phyloP scores from a whole-genome alignment of 371 early-diverging fungal genomes.

The Mortierella sp. region DNA sequence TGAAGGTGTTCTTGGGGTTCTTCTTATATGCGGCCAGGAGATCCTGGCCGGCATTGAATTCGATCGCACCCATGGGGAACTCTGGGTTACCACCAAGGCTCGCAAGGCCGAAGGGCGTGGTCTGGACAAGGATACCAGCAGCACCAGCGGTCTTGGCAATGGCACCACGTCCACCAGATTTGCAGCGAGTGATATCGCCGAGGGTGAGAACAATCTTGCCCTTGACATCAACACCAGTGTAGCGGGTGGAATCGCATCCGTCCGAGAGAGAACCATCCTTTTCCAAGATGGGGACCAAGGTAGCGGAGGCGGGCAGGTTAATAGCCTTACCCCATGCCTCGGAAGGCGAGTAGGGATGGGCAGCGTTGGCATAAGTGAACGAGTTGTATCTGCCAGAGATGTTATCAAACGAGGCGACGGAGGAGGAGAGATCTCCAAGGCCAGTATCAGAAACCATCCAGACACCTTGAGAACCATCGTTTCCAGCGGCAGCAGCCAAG shows the following conservation, averaged over 20 bases:
- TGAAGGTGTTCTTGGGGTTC: constrained; percentile 9
- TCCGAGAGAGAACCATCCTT: constrained; percentile 43
- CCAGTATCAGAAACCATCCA: constrained; percentile 72
- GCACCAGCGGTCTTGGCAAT: constrained; percentile 75
- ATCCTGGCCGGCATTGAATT: constrained; percentile 41
- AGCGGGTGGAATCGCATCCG: constrained; percentile 60
- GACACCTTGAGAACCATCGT: constrained; percentile 74
- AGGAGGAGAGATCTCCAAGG: constrained; percentile 68
- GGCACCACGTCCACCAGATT: constrained; percentile 57
- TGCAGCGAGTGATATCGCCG: constrained; percentile 67
- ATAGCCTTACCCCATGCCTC: constrained; percentile 12
- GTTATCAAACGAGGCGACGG: constrained; percentile 82
- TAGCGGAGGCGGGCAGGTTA: constrained; percentile 19
- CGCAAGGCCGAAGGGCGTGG: constrained; percentile 57
- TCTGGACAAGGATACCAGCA: constrained; percentile 64
- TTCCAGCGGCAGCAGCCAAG: constrained; percentile 69
- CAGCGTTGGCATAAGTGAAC: constrained; percentile 16
- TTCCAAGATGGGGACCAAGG: constrained; percentile 27
- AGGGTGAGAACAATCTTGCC: constrained; percentile 67
- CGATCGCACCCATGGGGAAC: constrained; percentile 40
- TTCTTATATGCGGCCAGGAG: constrained; percentile 24
- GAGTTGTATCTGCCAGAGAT: constrained; percentile 41
- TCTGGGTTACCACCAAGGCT: constrained; percentile 17
- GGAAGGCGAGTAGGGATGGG: constrained; percentile 20
- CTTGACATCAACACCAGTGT: constrained; percentile 40